Base-by-base conservation (phyloP, 179 eudicot species). In the Amaranthus tricolor region DNA sequence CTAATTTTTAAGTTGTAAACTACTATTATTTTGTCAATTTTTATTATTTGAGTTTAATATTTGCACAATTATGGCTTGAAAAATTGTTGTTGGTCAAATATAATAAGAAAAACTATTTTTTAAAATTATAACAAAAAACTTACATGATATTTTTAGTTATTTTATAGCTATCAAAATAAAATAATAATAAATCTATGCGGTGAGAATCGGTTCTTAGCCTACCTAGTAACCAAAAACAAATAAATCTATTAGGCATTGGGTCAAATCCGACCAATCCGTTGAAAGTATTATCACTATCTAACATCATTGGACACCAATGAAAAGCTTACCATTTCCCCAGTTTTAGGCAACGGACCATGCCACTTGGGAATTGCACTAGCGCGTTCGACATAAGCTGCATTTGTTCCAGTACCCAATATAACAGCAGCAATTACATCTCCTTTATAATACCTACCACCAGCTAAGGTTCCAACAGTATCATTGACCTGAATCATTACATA, bases 371-470 rank as follows among this genome's bases (percentile, higher is more conserved):
- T 94, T 55, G 93, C 98, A 75, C 83, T 81, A 49, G 94, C 94
- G 61, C 91, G 90, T 78, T 94, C 98, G 50, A 94, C 92, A 85
- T 91, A 94, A 11, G 98, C 98, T 64, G 97, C 98, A 84, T 93
- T 93, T 69, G 98, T 93, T 82, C 98, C 98, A 55, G 98, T 93
- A 69, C 98, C 98, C 81, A 93, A 82, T 59, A 93, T 93, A 48
- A 94, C 91, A 76, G 96, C 97, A 59, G 96, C 97, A 72, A 89
- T 77, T 51, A 92, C 98, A 82, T 94, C 88, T 24, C 74, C 78
- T 64, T 88, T 67, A 55, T 61, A 31, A 72, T 84, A 92, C 76
- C 89, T 83, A 57, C 98, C 98, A 70, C 97, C 94, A 48, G 97
- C 98, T 70, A 94, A 80, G 24, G 98, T 92, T 79, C 98, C 98